These are phyloP conservation scores for Actinomortierella wolfii DNA, from an alignment of 371 early-diverging fungal genomes.

Conservation along the genomic window DNA sequence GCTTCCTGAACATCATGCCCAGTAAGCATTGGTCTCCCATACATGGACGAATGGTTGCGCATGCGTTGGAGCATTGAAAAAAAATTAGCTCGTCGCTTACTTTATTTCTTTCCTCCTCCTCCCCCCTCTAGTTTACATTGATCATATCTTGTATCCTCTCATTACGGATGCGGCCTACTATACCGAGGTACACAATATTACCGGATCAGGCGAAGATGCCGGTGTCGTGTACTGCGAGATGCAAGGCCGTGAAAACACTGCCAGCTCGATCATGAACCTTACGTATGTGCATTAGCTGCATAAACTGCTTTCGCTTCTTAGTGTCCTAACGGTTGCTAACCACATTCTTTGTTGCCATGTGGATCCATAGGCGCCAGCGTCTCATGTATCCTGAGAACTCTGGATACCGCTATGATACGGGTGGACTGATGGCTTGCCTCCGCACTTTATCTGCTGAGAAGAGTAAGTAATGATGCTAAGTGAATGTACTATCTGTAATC, in stretches of 20 bases:
- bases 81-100: too few relatives aligned
- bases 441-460: slow-evolving; percentile 66
- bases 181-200: slow-evolving; percentile 62
- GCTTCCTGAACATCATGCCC: slow-evolving; percentile 66
- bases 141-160: slow-evolving; percentile 73
- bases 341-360: background rate
- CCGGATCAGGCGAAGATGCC: slow-evolving; percentile 49
- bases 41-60: too few relatives aligned
- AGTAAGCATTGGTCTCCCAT: slow-evolving; percentile 20
- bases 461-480: slow-evolving; percentile 43
- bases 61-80: too few relatives aligned
- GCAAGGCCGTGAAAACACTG: slow-evolving; percentile 51
- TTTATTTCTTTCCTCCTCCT: too few relatives aligned
- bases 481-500: background rate
- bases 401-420: slow-evolving; percentile 72
- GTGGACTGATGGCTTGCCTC: slow-evolving; percentile 71
- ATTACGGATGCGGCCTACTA: slow-evolving; percentile 67
- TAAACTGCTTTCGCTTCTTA: background rate
- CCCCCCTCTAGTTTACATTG: slow-evolving; percentile 56
- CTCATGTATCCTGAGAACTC: slow-evolving; percentile 65
- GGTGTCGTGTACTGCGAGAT: slow-evolving; percentile 53
- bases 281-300: slow-evolving; percentile 9
- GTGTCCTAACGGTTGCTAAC: background rate
- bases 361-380: slow-evolving; percentile 51
- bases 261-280: slow-evolving; percentile 25